These are phyloP conservation scores for Pseudophaeomoniella oleicola DNA, from an alignment of 2,329 filamentous ascomycete genomes.

Conservation along the genomic window DNA sequence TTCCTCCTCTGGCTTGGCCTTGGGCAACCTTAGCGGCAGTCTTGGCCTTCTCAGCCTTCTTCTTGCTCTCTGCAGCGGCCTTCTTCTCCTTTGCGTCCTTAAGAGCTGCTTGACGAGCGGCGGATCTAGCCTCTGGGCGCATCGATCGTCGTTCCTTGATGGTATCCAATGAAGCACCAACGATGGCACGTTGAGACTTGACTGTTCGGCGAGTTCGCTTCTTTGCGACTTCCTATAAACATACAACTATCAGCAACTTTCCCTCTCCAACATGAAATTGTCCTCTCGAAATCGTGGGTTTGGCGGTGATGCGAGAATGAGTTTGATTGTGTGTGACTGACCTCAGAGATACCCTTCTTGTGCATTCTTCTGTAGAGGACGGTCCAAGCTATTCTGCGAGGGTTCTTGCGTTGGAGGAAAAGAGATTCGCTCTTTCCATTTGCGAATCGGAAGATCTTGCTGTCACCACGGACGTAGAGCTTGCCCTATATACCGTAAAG, in stretches of 20 bases:
- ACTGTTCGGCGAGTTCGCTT: constrained; percentile 96
- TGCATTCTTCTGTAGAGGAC: constrained; percentile 96
- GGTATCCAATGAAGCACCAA: constrained; percentile 97
- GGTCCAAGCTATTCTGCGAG: constrained; percentile 97
- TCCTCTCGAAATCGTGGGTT: too few species aligned
- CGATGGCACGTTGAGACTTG: constrained; percentile 97
- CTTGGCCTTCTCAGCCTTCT: constrained; percentile 99
- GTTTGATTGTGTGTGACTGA: constrained; percentile 36
- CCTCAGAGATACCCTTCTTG: constrained; percentile 99
- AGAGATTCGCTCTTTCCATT: constrained; percentile 99
- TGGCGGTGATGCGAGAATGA: too few species aligned
- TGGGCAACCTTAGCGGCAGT: constrained; percentile 56
- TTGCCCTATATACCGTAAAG: constrained; percentile 79
- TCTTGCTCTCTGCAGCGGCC: constrained; percentile 67
- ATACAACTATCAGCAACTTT: neutral
- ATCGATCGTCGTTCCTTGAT: constrained; percentile 97
- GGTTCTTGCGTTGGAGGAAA: constrained; percentile 99
- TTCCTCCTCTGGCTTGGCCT: constrained; percentile 57
- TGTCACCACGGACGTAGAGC: constrained; percentile 98
- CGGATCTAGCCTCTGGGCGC: constrained; percentile 89
- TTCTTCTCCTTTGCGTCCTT: constrained; percentile 99
- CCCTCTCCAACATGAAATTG: too few species aligned
- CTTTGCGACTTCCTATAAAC: constrained; percentile 89
- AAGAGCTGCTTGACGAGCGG: constrained; percentile 79
- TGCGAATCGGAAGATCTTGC: constrained; percentile 99